Base-by-base conservation (phyloP, 1,284 basidiomycete species). In the Coniferiporia sulphurascens region DNA sequence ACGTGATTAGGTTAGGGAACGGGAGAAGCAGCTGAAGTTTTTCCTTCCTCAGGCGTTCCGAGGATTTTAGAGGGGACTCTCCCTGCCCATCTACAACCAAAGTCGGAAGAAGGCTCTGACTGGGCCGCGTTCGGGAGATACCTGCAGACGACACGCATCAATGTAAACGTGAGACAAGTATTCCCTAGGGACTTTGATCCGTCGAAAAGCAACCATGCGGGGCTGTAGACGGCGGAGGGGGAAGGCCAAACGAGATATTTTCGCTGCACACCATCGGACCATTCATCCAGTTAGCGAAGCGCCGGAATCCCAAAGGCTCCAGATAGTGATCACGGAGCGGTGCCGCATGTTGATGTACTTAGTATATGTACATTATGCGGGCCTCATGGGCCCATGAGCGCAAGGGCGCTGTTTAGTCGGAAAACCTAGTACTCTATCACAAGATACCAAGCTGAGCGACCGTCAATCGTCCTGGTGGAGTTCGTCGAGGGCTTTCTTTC, bases 121-220 rank as follows among this genome's bases (percentile, higher is more conserved):
- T 85, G 89, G 87, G 64, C 74, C 52, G 74, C 77, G 36, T 87
- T 89, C 64, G 79, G 74, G 53, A 73, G 79, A 41, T 93, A 91
- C 68, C 74, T 93, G 71, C 69, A 68, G 13, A 81, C 79, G 5
- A 80, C 87, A 1, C 78, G 92, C 55, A 88, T 97, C 67, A 97
- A 97, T 68, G 78, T 96, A 60, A 97, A 96, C 67, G 91, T 93
- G 3, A 77, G 94, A 55, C 93, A 95, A 70, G 94, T 91, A 12
- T 90, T 91, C 70, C 87, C 88, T 1, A 86, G 80, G 67, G 84
- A 80, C 4, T 89, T 89, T 64, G 71, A 81, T 60, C 82, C 83
- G 32, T 49, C 38, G 46, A n/a, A 49, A 44, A 27, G 12, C 19
- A 44, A 27, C 55, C 12, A 52, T 12, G 8, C 27, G 12, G 12